A percentile compares a stretch with the other conserved stretches of the same genome.
These are phyloP conservation scores for Curvularia sp. DNA, from an alignment of 2,329 filamentous ascomycete species.

Conservation along the genomic window DNA sequence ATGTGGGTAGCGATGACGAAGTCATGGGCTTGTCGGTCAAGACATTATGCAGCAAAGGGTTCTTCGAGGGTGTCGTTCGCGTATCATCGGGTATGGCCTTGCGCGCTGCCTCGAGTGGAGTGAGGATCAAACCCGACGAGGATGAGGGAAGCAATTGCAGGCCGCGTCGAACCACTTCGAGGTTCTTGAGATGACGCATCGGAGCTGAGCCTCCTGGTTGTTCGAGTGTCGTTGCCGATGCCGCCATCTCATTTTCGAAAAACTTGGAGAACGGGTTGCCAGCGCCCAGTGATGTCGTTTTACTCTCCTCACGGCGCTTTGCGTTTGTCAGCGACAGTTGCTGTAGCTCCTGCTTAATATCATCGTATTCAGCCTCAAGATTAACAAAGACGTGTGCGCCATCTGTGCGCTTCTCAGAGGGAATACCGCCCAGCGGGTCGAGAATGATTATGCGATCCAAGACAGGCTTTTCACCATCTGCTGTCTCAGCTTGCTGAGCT, in stretches of 20 bases:
- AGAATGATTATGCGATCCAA: conserved; percentile 89
- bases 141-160: conserved; percentile 80
- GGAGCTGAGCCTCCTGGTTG: conserved; percentile 29
- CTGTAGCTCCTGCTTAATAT: conserved; percentile 69
- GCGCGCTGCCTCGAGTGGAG: conserved; percentile 79
- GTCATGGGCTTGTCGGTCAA: conserved; percentile 93
- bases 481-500: conserved; percentile 29
- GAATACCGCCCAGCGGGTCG: conserved; percentile 85
- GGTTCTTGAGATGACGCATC: conserved; percentile 68
- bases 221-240: conserved; percentile 17
- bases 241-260: conserved; percentile 38
- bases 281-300: conserved; percentile 27
- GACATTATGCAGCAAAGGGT: conserved; percentile 93
- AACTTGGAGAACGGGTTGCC: conserved; percentile 57
- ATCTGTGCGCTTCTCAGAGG: conserved; percentile 65
- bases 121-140: conserved; percentile 88
- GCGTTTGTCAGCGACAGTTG: conserved; percentile 28
- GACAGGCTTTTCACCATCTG: conserved; percentile 45
- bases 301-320: conserved; percentile 8
- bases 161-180: conserved; percentile 72
- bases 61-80: conserved; percentile 68
- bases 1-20: conserved; percentile 84
- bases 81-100: conserved; percentile 52
- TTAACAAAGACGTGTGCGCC: conserved; percentile 87
- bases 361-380: conserved; percentile 83